Evolutionary conservation across 306 rosid genomes (phyloP).

Genomic region (Gynostemma pentaphyllum): DNA sequence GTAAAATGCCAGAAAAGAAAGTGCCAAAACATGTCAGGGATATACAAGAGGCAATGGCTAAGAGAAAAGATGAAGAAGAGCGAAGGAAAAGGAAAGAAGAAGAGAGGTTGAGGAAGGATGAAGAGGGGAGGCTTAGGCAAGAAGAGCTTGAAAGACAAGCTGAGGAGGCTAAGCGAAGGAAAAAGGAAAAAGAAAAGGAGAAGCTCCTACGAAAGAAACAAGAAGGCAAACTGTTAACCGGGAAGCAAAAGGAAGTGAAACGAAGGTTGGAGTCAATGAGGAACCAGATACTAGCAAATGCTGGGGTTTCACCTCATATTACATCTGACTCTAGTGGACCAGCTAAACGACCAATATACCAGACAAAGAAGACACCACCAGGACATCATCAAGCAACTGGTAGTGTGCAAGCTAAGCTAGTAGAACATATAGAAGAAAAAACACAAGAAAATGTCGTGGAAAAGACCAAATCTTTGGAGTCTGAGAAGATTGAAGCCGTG

Average conservation of each 20-base stretch:
- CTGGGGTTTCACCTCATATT: constrained; percentile 38
- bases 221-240: constrained; percentile 63
- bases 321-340: constrained; percentile 42
- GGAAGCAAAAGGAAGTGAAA: constrained; percentile 78
- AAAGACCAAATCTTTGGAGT: constrained; percentile 31
- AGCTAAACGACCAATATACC: constrained; percentile 62
- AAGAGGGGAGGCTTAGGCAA: constrained; percentile 61
- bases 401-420: constrained; percentile 28
- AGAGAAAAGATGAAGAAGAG: constrained; percentile 81
- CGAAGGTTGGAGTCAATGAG: constrained; percentile 72
- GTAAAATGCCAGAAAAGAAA: constrained; percentile 75
- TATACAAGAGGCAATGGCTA: constrained; percentile 90
- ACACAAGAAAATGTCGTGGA: constrained; percentile 28
- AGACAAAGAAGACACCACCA: constrained; percentile 60
- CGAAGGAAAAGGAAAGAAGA: constrained; percentile 70
- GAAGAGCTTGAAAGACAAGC: constrained; percentile 82
- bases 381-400: constrained; percentile 45
- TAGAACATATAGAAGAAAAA: constrained; percentile 40
- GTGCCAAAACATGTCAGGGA: constrained; percentile 97
- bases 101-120: constrained; percentile 74
- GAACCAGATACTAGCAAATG: constrained; percentile 51
- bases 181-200: constrained; percentile 86
- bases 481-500: constrained; percentile 50
- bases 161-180: constrained; percentile 70
- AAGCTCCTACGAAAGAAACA: constrained; percentile 47